Evolutionary conservation across 345 rosid species (phyloP), one percentile per base, ranked within the genome.

Genomic region (Syzygium aqueum): DNA sequence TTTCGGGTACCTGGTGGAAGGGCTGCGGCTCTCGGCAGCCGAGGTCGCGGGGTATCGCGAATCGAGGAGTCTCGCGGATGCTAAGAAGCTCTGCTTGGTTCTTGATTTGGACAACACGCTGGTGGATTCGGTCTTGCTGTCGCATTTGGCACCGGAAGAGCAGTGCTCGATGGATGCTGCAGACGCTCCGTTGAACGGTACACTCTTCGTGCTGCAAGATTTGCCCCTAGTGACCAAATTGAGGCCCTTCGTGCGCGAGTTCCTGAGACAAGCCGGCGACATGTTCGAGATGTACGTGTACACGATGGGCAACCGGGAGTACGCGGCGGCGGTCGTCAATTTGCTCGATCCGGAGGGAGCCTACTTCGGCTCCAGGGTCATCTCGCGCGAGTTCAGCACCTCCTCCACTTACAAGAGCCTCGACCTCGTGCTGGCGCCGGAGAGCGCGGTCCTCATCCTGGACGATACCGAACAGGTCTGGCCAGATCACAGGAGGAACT

Each of bases 31-130:
- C 23, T 63, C 73, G 83, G 21, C 8, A 2, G 61, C 27, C 14
- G 89, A 87, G 52, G 77, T 84, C 84, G 57, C 56, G 17, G 54
- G 87, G 23, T 33, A 84, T 33, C 78, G 88, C 67, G n/a, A 23
- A 16, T 43, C 86, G 5, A 30, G 43, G 33, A 77, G 30, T 22
- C 19, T 87, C n/a, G 49, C 85, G 37, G 37, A 51, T 30, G 6
- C 59, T 9, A 86, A 77, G 21, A 88, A 87, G 77, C 86, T 91
- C 51, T 25, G 77, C 53, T 57, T 88, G 84, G 90, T 91, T 59
- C 90, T 91, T 73, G 92, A 91, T 87, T 83, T 88, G 51, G 91
- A 89, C 52, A 61, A 86, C 57, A 91, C 90, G 8, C 50, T 88
- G n/a, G 50, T 91, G n/a, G 82, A 86, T 10, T 22, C 90, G 0